phyloP scores from a whole-genome alignment of 441 rosid species.

The Cnidoscolus chayamansa region DNA sequence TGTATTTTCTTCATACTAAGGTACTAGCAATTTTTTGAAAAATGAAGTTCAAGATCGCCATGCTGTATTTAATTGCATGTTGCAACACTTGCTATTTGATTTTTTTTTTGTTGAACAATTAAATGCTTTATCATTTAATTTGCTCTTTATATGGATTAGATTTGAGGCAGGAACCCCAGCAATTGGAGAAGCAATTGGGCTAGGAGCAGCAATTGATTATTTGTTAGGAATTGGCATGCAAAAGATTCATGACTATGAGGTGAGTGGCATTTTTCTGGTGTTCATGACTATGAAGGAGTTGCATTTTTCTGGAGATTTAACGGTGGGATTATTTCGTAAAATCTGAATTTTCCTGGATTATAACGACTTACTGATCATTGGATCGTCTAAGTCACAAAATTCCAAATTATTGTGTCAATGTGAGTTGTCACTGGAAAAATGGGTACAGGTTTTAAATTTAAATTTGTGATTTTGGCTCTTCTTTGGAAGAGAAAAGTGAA shows the following conservation, averaged over 20 bases:
- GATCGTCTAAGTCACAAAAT: no score
- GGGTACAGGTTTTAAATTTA: no score
- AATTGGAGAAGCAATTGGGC: constrained; percentile 36
- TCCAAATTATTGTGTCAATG: no score
- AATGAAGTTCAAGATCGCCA: no score
- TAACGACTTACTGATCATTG: no score
- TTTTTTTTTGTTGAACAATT: neutral
- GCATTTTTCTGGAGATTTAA: no score
- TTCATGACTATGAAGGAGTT: no score
- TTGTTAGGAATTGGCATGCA: constrained; percentile 76
- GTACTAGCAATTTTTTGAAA: no score
- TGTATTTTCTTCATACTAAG: no score
- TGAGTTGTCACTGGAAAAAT: no score
- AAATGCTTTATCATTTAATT: constrained; percentile 10
- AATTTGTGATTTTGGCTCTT: neutral
- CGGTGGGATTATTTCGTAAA: no score
- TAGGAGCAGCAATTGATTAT: constrained; percentile 76
- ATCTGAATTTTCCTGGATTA: no score
- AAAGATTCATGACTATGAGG: constrained; percentile 83
- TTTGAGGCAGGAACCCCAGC: constrained; percentile 91
- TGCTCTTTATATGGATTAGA: constrained; percentile 37
- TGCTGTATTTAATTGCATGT: neutral
- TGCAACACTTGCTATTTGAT: neutral
- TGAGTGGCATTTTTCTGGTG: constrained; percentile 17
- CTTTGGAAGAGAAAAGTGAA: neutral